These are phyloP conservation scores for Carex myosuroides DNA, from an alignment of 176 grass and related monocot genomes.

Conservation along the genomic window DNA sequence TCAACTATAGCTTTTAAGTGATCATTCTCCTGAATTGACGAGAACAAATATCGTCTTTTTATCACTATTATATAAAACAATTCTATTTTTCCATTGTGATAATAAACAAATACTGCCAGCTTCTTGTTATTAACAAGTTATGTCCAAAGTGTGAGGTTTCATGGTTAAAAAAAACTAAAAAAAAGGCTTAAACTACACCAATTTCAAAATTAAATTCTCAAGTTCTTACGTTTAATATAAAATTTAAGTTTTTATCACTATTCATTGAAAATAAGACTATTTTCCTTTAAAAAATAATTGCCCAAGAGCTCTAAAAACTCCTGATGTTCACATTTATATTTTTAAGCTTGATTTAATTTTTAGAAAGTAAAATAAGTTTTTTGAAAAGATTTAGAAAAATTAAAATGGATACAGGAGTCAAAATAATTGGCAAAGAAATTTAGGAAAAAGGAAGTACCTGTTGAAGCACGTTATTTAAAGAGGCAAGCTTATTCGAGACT, in stretches of 20 bases:
- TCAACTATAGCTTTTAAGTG: constrained; percentile 41
- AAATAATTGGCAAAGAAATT: neutral
- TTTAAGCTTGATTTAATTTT: neutral
- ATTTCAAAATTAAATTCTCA: neutral
- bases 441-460: constrained; percentile 35
- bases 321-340: neutral
- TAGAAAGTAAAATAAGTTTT: neutral
- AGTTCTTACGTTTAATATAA: neutral
- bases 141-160: neutral
- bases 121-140: neutral
- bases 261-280: neutral
- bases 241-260: too few relatives aligned
- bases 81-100: neutral
- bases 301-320: neutral
- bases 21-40: constrained; percentile 59
- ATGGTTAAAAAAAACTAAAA: neutral
- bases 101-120: constrained; percentile 14
- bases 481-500: constrained; percentile 67
- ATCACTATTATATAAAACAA: constrained; percentile 8
- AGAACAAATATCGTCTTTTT: neutral
- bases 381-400: neutral
- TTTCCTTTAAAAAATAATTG: neutral
- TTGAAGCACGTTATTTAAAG: constrained; percentile 66
- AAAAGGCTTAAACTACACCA: neutral
- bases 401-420: neutral